Evolutionary conservation across 805 yeast species (phyloP).

Genomic region (Debaryomyces prosopidis): DNA sequence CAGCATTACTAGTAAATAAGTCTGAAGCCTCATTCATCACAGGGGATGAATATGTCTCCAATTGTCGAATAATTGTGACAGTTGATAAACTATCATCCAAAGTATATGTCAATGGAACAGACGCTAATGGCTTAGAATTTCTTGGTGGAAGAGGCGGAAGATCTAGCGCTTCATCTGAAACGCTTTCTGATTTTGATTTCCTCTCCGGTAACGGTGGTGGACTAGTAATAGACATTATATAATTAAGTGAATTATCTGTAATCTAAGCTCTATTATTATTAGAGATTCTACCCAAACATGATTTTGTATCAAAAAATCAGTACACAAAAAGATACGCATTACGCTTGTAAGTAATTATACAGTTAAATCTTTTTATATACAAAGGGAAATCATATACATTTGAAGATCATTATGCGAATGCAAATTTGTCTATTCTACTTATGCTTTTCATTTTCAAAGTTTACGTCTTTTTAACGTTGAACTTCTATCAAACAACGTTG

Average conservation of each 20-base stretch:
- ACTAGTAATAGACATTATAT: neutral
- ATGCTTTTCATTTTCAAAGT: neutral
- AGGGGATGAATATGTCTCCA: constrained; percentile 23
- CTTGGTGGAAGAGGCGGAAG: neutral
- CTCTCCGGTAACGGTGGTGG: constrained; percentile 9
- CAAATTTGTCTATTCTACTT: neutral
- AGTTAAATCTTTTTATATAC: neutral
- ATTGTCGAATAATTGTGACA: constrained; percentile 24
- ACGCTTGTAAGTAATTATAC: neutral
- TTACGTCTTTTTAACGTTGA: neutral
- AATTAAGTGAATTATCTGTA: no score
- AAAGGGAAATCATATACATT: neutral
- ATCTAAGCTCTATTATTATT: no score
- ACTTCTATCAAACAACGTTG: neutral
- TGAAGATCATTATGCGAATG: neutral
- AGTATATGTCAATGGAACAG: constrained; percentile 7
- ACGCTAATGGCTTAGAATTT: neutral
- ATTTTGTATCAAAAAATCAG: no score
- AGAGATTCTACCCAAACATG: no score
- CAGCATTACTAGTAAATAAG: constrained; percentile 14
- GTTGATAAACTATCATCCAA: constrained; percentile 20
- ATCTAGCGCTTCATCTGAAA: neutral
- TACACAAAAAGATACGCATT: neutral
- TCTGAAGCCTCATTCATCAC: constrained; percentile 28
- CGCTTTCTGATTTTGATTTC: neutral